Base-by-base conservation (phyloP, 768 basidiomycete species). In the Crassisporium funariophilum region DNA sequence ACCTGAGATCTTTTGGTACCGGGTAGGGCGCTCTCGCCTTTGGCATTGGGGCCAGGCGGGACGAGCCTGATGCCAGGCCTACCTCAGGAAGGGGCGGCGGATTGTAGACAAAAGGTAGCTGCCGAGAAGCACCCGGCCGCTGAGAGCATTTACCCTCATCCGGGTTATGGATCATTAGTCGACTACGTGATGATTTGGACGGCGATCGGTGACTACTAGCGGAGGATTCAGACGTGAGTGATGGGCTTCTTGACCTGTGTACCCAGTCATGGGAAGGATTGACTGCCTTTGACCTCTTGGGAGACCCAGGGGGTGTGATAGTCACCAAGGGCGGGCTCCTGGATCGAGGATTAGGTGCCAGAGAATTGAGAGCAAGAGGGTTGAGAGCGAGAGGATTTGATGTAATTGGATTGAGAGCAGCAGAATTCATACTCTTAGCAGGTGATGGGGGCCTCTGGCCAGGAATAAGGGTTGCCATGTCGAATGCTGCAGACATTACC, bases 41-140 rank as follows among this genome's bases (percentile, higher is more conserved):
- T 17, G 35, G 38, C 19, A 38, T 29, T 24, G 50, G 38, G 33
- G 40, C 43, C n/a, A 44, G 45, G 13, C 19, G 47, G 16, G 41
- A 29, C 3, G 46, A 49, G 41, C 47, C 46, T n/a, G 44, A 46
- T 4, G 33, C 15, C 24, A 21, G 34, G 31, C n/a, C 35, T 41
- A 42, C 24, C 38, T 50, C 45, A 1, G 66, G 68, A 20, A 69
- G 61, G 2, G 66, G 64, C 37, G 65, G 68, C 5, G 64, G 62
- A n/a, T 50, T 54, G 36, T 60, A 68, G 11, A 61, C 50, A 44
- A 44, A 61, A 11, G 56, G 39, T 8, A 34, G 25, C 4, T 31
- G 31, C 10, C 38, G 36, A 23, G 25, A 35, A n/a, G 13, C 31
- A 36, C 23, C 24, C 13, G 39, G 15, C 3, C n/a, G n/a, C n/a